Evolutionary conservation across 176 grass and related monocot species (phyloP), one percentile per base, ranked within the genome.

Genomic region (Carex myosuroides): DNA sequence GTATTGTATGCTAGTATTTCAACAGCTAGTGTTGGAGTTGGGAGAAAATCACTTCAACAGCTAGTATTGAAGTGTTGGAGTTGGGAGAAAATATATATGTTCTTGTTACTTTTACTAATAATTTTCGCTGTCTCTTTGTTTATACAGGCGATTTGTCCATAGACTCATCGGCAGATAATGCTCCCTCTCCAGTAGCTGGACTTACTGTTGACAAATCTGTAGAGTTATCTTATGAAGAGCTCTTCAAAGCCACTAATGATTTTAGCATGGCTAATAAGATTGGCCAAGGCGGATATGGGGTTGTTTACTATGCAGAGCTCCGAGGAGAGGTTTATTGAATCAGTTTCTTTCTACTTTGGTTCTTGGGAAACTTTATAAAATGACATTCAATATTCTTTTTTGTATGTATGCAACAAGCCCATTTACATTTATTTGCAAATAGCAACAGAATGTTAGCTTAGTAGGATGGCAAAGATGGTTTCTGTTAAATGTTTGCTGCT

Each of bases 241-340:
- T 98, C 83, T 91, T 84, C 44, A 92, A 83, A 53, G 93, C 89
- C 37, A 98, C 96, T 82, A 83, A 93, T 84, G 91, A 92, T 52
- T 98, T 98, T 89, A 95, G 88, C 70, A 82, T 98, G 60, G 87
- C 87, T 85, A 90, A 98, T 86, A 98, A 98, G 87, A 98, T 98
- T 2, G 96, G 96, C 55, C 90, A 94, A 86, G 96, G 96, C 82
- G 96, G 96, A 83, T 98, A 84, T 59, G 88, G 88, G 50, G 18
- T 75, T 79, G 88, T 90, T 81, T 90, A 90, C 63, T 90, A 90
- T 90, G 96, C 96, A 59, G 91, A 95, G 65, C 93, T 98, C 33
- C 94, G 91, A 84, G 96, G 96, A 37, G 96, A 98, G 96, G 96
- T 98, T 57, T 83, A 35, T 74, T 87, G 72, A 63, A 67, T 60